Evolutionary conservation across 2,329 filamentous ascomycete genomes (phyloP).

Genomic region (Trichoderma atrobrunneum): DNA sequence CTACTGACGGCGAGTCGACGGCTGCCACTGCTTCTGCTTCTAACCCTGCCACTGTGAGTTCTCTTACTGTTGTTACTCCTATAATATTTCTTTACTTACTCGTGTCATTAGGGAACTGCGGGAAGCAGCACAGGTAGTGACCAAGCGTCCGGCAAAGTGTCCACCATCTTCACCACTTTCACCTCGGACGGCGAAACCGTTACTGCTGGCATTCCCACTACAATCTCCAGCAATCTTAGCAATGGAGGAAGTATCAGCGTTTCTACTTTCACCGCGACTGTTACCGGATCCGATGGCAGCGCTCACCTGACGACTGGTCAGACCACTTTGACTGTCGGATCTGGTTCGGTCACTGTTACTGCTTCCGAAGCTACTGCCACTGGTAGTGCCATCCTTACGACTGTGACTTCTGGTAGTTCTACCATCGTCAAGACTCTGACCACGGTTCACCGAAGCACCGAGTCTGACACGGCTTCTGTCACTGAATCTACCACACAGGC

Average conservation of each 20-base stretch:
- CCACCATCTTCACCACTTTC: slow-evolving; percentile 38
- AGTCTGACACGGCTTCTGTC: slow-evolving; percentile 23
- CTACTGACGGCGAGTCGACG: background rate
- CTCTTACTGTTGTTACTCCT: background rate
- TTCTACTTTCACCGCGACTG: slow-evolving; percentile 25
- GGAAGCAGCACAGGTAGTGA: background rate
- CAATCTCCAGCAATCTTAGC: slow-evolving; percentile 28
- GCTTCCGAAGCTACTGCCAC: slow-evolving; percentile 14
- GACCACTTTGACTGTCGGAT: slow-evolving; percentile 28
- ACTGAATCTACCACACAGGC: slow-evolving; percentile 21
- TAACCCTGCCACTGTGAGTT: background rate
- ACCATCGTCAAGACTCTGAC: slow-evolving; percentile 29
- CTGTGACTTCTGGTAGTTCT: slow-evolving; percentile 26
- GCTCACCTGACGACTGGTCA: slow-evolving; percentile 28
- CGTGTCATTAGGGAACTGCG: slow-evolving; percentile 1
- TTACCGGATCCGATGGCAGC: slow-evolving; percentile 25
- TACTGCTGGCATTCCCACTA: slow-evolving; percentile 38
- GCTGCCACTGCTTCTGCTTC: background rate
- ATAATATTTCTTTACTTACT: background rate
- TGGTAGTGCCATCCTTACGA: slow-evolving; percentile 23
- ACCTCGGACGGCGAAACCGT: slow-evolving; percentile 35
- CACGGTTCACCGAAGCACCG: slow-evolving; percentile 25
- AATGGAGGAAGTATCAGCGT: slow-evolving; percentile 23
- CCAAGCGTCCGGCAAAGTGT: slow-evolving; percentile 25
- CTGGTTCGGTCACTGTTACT: slow-evolving; percentile 20